These are phyloP conservation scores for Magnolia changhungtana DNA, from an alignment of 164 flowering plant species.

Conservation along the genomic window DNA sequence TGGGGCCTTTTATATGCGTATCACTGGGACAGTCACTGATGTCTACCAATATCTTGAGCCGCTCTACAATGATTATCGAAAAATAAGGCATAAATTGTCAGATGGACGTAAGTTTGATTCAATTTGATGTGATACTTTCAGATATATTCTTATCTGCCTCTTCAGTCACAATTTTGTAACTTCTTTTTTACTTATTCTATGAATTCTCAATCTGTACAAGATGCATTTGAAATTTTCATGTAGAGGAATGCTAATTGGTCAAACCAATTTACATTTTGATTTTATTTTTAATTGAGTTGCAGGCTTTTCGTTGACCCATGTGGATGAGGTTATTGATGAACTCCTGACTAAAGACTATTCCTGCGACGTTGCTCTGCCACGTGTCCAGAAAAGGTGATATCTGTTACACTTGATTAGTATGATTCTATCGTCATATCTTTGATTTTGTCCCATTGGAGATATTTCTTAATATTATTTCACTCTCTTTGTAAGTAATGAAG, in stretches of 20 bases:
- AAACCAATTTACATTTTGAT: background rate
- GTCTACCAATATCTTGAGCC: slow-evolving; percentile 93
- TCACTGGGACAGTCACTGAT: slow-evolving; percentile 83
- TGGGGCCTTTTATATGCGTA: slow-evolving; percentile 92
- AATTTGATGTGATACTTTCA: background rate
- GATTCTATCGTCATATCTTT: background rate
- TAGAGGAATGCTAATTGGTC: background rate
- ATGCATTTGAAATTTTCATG: background rate
- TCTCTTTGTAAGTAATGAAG: no score
- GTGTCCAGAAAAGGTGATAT: slow-evolving; percentile 80
- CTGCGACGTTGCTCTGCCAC: slow-evolving; percentile 89
- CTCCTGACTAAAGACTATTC: slow-evolving; percentile 88
- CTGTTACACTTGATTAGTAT: background rate
- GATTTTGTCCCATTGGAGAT: background rate
- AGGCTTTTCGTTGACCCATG: slow-evolving; percentile 79
- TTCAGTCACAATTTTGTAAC: background rate
- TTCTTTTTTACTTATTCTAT: background rate
- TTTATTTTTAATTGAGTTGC: slow-evolving; percentile 4
- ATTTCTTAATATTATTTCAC: no score
- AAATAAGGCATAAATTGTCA: slow-evolving; percentile 55
- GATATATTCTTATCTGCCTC: background rate
- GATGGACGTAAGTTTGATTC: slow-evolving; percentile 72
- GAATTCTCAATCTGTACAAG: background rate
- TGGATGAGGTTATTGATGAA: slow-evolving; percentile 94
- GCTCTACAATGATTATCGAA: slow-evolving; percentile 90